phyloP scores from a whole-genome alignment of 1,284 basidiomycete species.

The Heterobasidion irregulare region DNA sequence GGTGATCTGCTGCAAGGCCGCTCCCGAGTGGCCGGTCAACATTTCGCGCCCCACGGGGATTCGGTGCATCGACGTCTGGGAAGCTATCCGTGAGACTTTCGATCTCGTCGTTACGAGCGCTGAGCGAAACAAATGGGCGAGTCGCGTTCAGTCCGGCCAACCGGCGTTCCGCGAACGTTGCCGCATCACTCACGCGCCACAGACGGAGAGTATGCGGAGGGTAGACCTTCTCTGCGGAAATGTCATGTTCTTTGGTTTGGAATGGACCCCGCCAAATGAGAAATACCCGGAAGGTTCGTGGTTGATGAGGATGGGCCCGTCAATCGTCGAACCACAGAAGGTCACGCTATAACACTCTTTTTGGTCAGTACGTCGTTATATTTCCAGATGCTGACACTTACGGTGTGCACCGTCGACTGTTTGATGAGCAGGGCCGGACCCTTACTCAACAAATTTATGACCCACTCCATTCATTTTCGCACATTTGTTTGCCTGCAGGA shows the following conservation, averaged over 20 bases:
- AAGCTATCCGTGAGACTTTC: conserved; percentile 41
- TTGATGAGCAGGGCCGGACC: too few species aligned
- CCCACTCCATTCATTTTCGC: too few species aligned
- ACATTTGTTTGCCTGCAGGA: too few species aligned
- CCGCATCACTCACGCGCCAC: background rate
- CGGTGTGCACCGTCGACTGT: too few species aligned
- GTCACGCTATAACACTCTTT: too few species aligned
- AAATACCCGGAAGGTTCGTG: conserved; percentile 11
- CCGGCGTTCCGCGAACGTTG: conserved; percentile 31
- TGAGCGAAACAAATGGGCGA: conserved; percentile 21
- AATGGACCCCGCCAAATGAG: conserved; percentile 10
- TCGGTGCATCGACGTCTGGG: conserved; percentile 39
- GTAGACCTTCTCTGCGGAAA: conserved; percentile 11
- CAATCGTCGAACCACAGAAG: too few species aligned
- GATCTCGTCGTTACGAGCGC: conserved; percentile 32
- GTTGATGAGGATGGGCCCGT: conserved; percentile 7
- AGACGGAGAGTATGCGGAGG: conserved; percentile 9
- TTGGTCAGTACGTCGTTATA: too few species aligned
- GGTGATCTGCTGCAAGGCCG: conserved; percentile 23
- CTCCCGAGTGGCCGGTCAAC: conserved; percentile 33
- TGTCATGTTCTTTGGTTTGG: conserved; percentile 8
- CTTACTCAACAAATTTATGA: too few species aligned
- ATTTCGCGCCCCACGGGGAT: conserved; percentile 32
- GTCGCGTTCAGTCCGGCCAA: conserved; percentile 24
- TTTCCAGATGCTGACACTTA: too few species aligned